Evolutionary conservation across 768 basidiomycete genomes (phyloP).

Genomic region (Russula sp.): DNA sequence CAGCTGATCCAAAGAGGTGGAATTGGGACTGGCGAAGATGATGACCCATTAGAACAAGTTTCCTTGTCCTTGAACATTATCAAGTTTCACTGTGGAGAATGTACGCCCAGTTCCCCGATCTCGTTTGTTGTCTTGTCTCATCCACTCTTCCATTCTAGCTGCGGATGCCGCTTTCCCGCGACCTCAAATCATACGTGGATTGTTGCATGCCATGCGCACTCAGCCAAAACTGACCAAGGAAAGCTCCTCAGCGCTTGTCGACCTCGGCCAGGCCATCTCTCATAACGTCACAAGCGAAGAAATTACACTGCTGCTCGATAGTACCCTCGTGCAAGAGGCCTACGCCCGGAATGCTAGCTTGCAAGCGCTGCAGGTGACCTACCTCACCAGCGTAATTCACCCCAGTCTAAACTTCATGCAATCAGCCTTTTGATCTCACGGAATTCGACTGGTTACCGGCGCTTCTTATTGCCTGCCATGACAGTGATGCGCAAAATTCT

Average conservation of each 20-base stretch:
- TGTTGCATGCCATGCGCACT: constrained; percentile 63
- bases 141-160: constrained; percentile 39
- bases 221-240: constrained; percentile 82
- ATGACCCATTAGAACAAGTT: constrained; percentile 76
- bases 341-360: constrained; percentile 84
- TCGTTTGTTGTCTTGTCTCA: not conserved
- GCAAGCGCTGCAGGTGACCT: constrained; percentile 75
- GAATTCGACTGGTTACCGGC: constrained; percentile 90
- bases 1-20: constrained; percentile 66
- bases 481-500: constrained; percentile 83
- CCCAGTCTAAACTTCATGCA: not conserved
- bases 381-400: not conserved
- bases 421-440: constrained; percentile 86
- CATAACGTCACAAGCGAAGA: constrained; percentile 57
- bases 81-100: constrained; percentile 65
- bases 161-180: constrained; percentile 68
- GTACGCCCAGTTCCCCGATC: constrained; percentile 36
- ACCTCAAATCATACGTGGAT: constrained; percentile 52
- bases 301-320: constrained; percentile 54
- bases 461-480: constrained; percentile 83
- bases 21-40: constrained; percentile 54
- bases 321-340: constrained; percentile 78
- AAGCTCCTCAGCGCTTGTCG: constrained; percentile 71
- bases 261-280: constrained; percentile 74
- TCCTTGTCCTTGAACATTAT: constrained; percentile 63